phyloP scores from a whole-genome alignment of 257 asterid genomes.

The Euphrasia confusa region DNA sequence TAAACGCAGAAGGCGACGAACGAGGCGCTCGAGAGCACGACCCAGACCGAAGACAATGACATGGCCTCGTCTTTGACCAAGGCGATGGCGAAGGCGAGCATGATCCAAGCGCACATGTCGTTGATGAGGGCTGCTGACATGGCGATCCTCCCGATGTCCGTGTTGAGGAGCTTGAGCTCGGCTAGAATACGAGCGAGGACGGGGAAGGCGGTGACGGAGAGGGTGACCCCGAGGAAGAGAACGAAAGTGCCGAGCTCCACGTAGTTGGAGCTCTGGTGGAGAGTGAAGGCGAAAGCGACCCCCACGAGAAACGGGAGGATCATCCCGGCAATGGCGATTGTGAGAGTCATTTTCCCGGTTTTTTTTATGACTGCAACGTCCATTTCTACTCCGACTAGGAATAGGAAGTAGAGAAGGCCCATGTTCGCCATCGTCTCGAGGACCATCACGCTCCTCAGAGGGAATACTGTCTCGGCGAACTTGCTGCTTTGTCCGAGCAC shows the following conservation, averaged over 20 bases:
- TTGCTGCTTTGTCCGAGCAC: conserved; percentile 54
- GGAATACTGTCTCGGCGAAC: conserved; percentile 58
- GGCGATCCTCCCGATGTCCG: conserved; percentile 75
- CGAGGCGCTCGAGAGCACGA: conserved; percentile 49
- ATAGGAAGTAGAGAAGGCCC: conserved; percentile 86
- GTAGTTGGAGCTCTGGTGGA: conserved; percentile 41
- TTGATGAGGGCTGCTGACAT: conserved; percentile 89
- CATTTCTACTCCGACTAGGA: conserved; percentile 93
- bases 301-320: conserved; percentile 71
- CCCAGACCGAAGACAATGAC: conserved; percentile 74
- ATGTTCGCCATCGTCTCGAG: conserved; percentile 93
- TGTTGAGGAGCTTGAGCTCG: conserved; percentile 89
- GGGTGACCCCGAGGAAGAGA: conserved; percentile 82
- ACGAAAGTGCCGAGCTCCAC: conserved; percentile 66
- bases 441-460: conserved; percentile 92
- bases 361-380: conserved; percentile 70
- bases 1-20: conserved; percentile 55
- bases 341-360: conserved; percentile 58
- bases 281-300: conserved; percentile 48
- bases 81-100: conserved; percentile 79
- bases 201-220: conserved; percentile 87
- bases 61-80: conserved; percentile 60
- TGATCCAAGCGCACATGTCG: conserved; percentile 88
- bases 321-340: conserved; percentile 72
- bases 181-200: conserved; percentile 90